Conservation (phyloP, 164 flowering plant genomes). For the Paratinospora sagittata region DNA sequence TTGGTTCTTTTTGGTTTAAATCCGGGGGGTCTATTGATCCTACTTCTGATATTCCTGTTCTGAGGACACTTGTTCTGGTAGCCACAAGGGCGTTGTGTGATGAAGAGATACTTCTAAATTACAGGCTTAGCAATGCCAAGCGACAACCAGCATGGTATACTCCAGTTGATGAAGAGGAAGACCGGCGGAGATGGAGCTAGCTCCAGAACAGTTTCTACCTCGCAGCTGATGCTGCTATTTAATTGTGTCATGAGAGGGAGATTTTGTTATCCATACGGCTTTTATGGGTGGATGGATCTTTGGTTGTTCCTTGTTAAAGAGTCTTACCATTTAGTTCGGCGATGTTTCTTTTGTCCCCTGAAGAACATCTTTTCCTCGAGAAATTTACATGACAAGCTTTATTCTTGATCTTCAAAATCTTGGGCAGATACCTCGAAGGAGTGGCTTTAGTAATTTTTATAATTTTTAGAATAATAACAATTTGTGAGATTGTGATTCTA, state of each 20-base stretch:
- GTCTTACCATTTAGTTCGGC: not conserved
- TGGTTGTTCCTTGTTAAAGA: not conserved
- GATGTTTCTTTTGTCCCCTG: not conserved
- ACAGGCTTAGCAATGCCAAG: slow-evolving; percentile 79
- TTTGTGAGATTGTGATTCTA: not conserved
- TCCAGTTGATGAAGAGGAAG: slow-evolving; percentile 88
- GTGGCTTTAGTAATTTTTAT: not conserved
- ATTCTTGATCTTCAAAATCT: not conserved
- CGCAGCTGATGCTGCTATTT: not conserved
- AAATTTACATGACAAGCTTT: not conserved
- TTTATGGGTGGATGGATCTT: not conserved
- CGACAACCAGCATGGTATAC: slow-evolving; percentile 76
- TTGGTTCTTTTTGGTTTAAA: slow-evolving; percentile 86
- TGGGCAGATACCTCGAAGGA: not conserved
- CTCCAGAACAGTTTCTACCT: not conserved
- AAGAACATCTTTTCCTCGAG: not conserved
- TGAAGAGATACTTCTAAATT: slow-evolving; percentile 81
- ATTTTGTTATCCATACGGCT: not conserved
- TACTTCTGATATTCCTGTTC: slow-evolving; percentile 36
- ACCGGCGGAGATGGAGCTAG: slow-evolving; percentile 81
- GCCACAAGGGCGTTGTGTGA: slow-evolving; percentile 57
- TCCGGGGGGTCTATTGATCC: slow-evolving; percentile 29
- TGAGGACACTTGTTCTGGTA: slow-evolving; percentile 72
- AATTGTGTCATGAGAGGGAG: not conserved
- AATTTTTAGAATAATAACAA: too few species aligned